Evolutionary conservation across 805 yeast species (phyloP).

Genomic region (Cyberlindnera xishuangbannaensis): DNA sequence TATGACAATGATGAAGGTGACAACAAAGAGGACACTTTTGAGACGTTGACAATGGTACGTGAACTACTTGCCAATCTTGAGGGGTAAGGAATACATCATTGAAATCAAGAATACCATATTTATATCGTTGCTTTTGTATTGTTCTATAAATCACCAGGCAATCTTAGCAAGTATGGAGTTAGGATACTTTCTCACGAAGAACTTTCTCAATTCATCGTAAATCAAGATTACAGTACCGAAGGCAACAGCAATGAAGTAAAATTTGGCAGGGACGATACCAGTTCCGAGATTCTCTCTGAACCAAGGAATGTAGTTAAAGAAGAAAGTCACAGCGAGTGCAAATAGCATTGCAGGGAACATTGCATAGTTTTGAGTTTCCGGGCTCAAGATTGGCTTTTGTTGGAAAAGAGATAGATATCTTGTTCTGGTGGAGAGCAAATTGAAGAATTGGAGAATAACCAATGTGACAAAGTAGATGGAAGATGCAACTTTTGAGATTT

Average conservation of each 20-base stretch:
- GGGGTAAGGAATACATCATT: neutral
- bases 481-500: constrained; percentile 30
- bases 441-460: constrained; percentile 43
- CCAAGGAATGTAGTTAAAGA: constrained; percentile 38
- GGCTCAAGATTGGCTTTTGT: constrained; percentile 33
- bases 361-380: constrained; percentile 18
- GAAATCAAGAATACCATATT: neutral
- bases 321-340: constrained; percentile 34
- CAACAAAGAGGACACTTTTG: constrained; percentile 2
- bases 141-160: constrained; percentile 42
- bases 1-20: constrained; percentile 6
- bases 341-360: constrained; percentile 31
- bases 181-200: constrained; percentile 32
- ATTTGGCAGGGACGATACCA: constrained; percentile 37
- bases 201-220: constrained; percentile 40
- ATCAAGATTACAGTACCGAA: constrained; percentile 36
- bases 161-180: constrained; percentile 31
- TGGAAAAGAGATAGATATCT: constrained; percentile 37
- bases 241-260: constrained; percentile 40
- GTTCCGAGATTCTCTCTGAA: constrained; percentile 33
- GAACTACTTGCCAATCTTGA: constrained; percentile 9
- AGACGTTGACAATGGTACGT: constrained; percentile 7
- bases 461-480: constrained; percentile 42
- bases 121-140: no score
- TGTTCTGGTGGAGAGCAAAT: constrained; percentile 38